Base-by-base conservation (phyloP, 2,329 filamentous ascomycete genomes). In the Teratosphaeriaceae sp. region DNA sequence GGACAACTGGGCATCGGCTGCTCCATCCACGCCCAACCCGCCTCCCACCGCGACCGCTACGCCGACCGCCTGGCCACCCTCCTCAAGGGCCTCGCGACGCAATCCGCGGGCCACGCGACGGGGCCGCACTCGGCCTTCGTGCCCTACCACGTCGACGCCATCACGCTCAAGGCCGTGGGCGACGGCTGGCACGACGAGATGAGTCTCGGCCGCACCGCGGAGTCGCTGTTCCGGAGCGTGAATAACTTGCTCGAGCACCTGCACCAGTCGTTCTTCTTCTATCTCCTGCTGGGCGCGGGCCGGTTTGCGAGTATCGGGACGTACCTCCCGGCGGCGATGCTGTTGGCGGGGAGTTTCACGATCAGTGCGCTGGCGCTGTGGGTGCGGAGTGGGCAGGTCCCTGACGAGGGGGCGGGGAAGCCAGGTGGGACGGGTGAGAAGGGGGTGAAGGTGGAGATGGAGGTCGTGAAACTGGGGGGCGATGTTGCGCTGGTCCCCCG, bases 251-350 rank as follows among this genome's bases (percentile, higher is more conserved):
- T 98, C 23, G 92, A 98, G 67, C 89, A 98, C 62, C 74, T 98
- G 48, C 92, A 98, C 63, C 92, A 98, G 68, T 96, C 89, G 64
- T 98, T 98, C 73, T 98, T 98, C 76, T 97, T 98, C 69, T 98
- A 98, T 64, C 73, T 98, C 40, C 75, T 98, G 34, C 88, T 97
- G 79, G 84, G 94, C 53, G 79, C 82, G 22, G 86, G 92, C 57
- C 82, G 89, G 9, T 98, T 98, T 61, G 92, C 97, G 54, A 97
- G 89, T 66, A 98, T 98, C 50, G 92, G 92, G 13, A 98, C 90
- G 1, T 98, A 98, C 60, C 75, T 98, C 3, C 92, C 92, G 0
- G 94, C 88, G 55, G 92, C 92, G n/a, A 98, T 98, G 92, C 69
- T 97, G 39, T 76, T 98, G 44, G 92, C 92, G 2, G 85, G 83